Evolutionary conservation across 345 rosid species (phyloP).

Genomic region (Arabidopsis suecica): DNA sequence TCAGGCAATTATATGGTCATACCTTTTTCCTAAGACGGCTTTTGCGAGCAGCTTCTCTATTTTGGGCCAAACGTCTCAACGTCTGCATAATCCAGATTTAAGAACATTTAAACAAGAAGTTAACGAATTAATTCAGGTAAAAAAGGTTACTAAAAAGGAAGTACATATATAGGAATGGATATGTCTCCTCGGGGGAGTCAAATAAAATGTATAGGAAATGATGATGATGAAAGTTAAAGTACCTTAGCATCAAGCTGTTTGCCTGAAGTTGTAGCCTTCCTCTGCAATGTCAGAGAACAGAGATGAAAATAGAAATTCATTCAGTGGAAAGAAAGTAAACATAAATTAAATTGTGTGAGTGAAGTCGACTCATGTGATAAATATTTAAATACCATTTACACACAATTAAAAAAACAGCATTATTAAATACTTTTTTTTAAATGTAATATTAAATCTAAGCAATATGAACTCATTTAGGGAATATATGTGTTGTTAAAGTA

Average conservation of each 20-base stretch:
- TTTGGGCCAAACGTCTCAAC: slow-evolving; percentile 95
- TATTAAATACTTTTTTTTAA: not conserved
- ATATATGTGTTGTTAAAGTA: not conserved
- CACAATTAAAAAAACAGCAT: not conserved
- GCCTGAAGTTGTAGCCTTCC: slow-evolving; percentile 82
- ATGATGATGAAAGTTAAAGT: slow-evolving; percentile 16
- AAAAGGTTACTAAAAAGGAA: not conserved
- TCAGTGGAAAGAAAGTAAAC: slow-evolving; percentile 29
- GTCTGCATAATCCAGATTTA: slow-evolving; percentile 57
- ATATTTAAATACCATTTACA: not conserved
- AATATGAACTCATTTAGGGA: not conserved
- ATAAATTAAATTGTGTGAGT: slow-evolving; percentile 16
- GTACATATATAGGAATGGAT: not conserved
- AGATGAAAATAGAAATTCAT: slow-evolving; percentile 25
- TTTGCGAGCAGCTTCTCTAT: slow-evolving; percentile 99
- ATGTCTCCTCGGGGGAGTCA: slow-evolving; percentile 30
- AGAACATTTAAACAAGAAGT: slow-evolving; percentile 21
- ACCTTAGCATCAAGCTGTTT: slow-evolving; percentile 97
- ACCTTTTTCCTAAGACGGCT: slow-evolving; percentile 98
- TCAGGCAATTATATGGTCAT: slow-evolving; percentile 4
- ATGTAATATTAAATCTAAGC: not conserved
- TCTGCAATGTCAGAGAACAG: slow-evolving; percentile 59
- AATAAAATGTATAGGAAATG: slow-evolving; percentile 3
- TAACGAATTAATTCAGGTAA: not conserved
- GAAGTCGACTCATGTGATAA: slow-evolving; percentile 18